Evolutionary conservation across 2,329 filamentous ascomycete genomes (phyloP).

Genomic region (Aspergillus sp.): DNA sequence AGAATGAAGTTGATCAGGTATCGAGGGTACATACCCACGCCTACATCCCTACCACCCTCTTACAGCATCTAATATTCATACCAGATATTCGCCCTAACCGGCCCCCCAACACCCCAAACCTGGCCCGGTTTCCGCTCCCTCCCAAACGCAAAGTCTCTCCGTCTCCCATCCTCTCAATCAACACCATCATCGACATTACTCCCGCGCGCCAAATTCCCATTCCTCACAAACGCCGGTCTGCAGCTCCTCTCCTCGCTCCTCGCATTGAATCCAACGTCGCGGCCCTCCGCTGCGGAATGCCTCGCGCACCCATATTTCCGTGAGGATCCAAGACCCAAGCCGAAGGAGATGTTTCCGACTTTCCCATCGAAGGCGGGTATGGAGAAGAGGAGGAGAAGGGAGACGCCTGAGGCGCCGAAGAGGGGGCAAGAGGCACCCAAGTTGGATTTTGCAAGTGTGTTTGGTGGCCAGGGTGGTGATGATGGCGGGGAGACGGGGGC

Average conservation of each 20-base stretch:
- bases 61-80: slow-evolving; percentile 1
- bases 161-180: slow-evolving; percentile 53
- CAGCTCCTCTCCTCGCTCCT: slow-evolving; percentile 69
- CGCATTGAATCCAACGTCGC: slow-evolving; percentile 67
- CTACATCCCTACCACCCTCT: neutral
- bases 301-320: slow-evolving; percentile 80
- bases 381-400: slow-evolving; percentile 71
- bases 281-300: slow-evolving; percentile 72
- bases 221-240: slow-evolving; percentile 73
- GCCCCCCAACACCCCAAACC: slow-evolving; percentile 74
- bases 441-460: slow-evolving; percentile 70
- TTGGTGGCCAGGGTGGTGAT: slow-evolving; percentile 64
- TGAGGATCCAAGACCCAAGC: slow-evolving; percentile 87
- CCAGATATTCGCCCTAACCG: slow-evolving; percentile 82
- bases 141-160: slow-evolving; percentile 79
- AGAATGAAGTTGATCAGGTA: slow-evolving; percentile 89
- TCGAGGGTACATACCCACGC: slow-evolving; percentile 52
- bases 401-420: slow-evolving; percentile 79
- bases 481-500: slow-evolving; percentile 63
- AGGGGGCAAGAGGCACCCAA: slow-evolving; percentile 68
- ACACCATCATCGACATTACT: slow-evolving; percentile 42
- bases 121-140: slow-evolving; percentile 88
- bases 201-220: slow-evolving; percentile 76
- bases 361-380: slow-evolving; percentile 94
- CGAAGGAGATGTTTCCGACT: slow-evolving; percentile 89